Evolutionary conservation across 1,139 yeast genomes (phyloP).

Genomic region (Meyerozyma carpophila): DNA sequence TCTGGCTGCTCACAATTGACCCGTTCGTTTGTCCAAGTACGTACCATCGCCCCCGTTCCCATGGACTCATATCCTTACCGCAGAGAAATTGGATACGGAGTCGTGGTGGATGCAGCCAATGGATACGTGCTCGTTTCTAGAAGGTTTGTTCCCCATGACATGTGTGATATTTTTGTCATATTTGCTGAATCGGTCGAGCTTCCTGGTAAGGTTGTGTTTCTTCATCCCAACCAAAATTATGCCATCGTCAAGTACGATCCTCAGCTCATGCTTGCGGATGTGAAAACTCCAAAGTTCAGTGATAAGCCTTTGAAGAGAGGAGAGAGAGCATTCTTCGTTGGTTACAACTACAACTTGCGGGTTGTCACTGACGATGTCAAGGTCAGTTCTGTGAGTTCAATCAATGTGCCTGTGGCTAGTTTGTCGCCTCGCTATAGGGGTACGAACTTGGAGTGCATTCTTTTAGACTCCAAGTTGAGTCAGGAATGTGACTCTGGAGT

Average conservation of each 20-base stretch:
- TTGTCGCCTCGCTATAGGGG: slow-evolving; percentile 80
- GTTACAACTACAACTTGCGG: slow-evolving; percentile 68
- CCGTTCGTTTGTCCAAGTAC: slow-evolving; percentile 58
- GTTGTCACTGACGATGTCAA: slow-evolving; percentile 71
- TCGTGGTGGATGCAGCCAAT: slow-evolving; percentile 70
- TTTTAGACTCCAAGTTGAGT: slow-evolving; percentile 68
- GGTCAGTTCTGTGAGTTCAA: slow-evolving; percentile 70
- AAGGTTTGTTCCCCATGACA: slow-evolving; percentile 76
- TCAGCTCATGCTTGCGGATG: slow-evolving; percentile 38
- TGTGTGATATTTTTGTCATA: slow-evolving; percentile 71
- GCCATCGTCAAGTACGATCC: slow-evolving; percentile 86
- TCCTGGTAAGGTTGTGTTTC: slow-evolving; percentile 74
- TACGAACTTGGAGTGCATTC: slow-evolving; percentile 71
- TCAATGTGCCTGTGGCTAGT: slow-evolving; percentile 66
- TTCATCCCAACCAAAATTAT: slow-evolving; percentile 86
- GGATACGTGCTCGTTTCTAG: slow-evolving; percentile 83
- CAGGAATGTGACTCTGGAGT: slow-evolving; percentile 80
- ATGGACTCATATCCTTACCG: slow-evolving; percentile 69
- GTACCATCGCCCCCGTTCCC: slow-evolving; percentile 59
- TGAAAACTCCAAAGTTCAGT: slow-evolving; percentile 59
- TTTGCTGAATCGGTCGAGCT: slow-evolving; percentile 83
- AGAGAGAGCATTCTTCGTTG: slow-evolving; percentile 69
- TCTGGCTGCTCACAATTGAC: slow-evolving; percentile 47
- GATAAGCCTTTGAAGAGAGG: slow-evolving; percentile 63
- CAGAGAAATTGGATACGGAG: slow-evolving; percentile 65